Evolutionary conservation across 1,284 basidiomycete genomes (phyloP).

Genomic region (Neotropicomus parvogracilis): DNA sequence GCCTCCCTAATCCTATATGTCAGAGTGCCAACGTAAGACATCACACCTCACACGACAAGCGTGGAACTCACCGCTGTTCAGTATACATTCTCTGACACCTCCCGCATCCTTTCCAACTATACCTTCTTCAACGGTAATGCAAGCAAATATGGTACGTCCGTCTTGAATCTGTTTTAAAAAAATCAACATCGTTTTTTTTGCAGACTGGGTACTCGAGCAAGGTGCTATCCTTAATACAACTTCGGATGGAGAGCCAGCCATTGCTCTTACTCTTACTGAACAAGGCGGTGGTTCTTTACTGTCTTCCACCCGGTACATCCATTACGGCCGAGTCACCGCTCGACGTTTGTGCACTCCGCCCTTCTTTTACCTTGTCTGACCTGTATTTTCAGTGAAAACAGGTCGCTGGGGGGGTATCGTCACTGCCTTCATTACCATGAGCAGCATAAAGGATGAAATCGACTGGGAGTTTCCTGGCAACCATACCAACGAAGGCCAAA

Average conservation of each 20-base stretch:
- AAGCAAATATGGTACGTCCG: conserved; percentile 45
- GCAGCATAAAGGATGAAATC: conserved; percentile 80
- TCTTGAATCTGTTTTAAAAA: neutral
- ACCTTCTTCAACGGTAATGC: conserved; percentile 74
- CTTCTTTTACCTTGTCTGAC: neutral
- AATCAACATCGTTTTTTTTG: neutral
- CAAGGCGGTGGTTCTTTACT: conserved; percentile 70
- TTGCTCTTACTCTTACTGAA: conserved; percentile 64
- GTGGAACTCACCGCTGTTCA: conserved; percentile 26
- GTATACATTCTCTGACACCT: conserved; percentile 64
- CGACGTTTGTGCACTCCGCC: conserved; percentile 42
- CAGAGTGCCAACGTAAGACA: conserved; percentile 52
- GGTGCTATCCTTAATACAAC: conserved; percentile 64
- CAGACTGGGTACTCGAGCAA: conserved; percentile 70
- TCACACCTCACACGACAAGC: neutral
- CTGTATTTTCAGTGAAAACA: conserved; percentile 53
- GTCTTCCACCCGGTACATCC: conserved; percentile 75
- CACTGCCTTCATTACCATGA: conserved; percentile 84
- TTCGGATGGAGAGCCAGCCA: conserved; percentile 58
- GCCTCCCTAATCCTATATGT: conserved; percentile 71
- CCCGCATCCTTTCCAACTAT: conserved; percentile 61
- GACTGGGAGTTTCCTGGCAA: conserved; percentile 80
- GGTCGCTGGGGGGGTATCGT: conserved; percentile 73
- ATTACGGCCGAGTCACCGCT: conserved; percentile 77
- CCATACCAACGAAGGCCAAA: conserved; percentile 61